A percentile compares a stretch with the other conserved stretches of the same genome.
These are phyloP conservation scores for Cordyceps farinosa DNA, from an alignment of 2,329 filamentous ascomycete genomes.

Conservation along the genomic window DNA sequence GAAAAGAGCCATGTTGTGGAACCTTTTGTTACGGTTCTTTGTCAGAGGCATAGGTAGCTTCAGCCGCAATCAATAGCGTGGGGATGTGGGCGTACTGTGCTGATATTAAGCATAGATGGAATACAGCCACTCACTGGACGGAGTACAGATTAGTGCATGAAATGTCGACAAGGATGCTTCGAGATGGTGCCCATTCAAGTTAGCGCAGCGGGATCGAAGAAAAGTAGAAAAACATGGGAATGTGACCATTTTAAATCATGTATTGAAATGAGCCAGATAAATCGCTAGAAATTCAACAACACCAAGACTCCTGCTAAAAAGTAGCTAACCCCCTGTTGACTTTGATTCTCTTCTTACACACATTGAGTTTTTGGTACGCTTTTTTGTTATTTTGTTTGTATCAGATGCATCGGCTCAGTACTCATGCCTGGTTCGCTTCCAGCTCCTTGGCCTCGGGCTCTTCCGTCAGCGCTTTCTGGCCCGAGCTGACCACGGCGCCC, in stretches of 20 bases:
- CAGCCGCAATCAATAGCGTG: conserved; percentile 17
- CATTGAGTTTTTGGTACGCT: not conserved
- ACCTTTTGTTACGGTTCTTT: not conserved
- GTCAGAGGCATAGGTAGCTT: not conserved
- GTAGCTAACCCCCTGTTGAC: not conserved
- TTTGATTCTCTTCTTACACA: not conserved
- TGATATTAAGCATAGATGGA: not conserved
- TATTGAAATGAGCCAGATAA: conserved; percentile 1
- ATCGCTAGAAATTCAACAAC: conserved; percentile 15
- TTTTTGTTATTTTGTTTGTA: not conserved
- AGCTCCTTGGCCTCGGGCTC: conserved; percentile 2
- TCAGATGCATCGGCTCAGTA: not conserved
- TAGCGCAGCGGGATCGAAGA: not conserved
- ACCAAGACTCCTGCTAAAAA: conserved; percentile 13
- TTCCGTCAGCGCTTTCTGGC: conserved; percentile 5
- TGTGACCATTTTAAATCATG: not conserved
- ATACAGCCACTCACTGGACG: no score
- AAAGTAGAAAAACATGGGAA: not conserved
- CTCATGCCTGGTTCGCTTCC: not conserved
- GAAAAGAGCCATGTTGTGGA: not conserved
- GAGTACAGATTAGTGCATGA: not conserved
- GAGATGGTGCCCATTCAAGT: not conserved
- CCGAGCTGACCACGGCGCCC: conserved; percentile 34
- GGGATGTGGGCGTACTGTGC: not conserved
- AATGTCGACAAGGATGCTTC: not conserved